Evolutionary conservation across 768 basidiomycete genomes (phyloP), one percentile per base, ranked within the genome.

Genomic region (Pleurotus platypus): DNA sequence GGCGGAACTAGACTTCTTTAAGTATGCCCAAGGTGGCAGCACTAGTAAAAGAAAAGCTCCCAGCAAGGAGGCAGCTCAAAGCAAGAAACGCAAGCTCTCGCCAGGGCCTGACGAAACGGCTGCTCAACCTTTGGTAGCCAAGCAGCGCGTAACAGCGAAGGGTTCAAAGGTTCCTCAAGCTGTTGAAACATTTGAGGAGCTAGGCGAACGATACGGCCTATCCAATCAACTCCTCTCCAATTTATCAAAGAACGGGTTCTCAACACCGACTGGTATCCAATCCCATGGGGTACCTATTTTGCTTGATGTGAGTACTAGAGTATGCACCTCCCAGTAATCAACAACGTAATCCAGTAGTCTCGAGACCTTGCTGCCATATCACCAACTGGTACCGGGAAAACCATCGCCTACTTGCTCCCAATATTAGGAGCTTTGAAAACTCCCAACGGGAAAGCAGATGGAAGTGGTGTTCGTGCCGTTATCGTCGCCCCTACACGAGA

Each of bases 321-420:
- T 13, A 15, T 37, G 7, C 30, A 30, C 43, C 26, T 60, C 16
- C 27, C 38, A 49, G 43, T 43, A 30, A 26, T 61, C 7, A 63
- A 58, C 48, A 55, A 50, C 18, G 24, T 37, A 11, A 46, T 50
- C 4, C 40, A 20, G 26, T 58, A 92, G 92, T 78, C 76, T 59
- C 85, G 91, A 57, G 96, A 99, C 70, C 78, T 97, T 20, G 87
- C 91, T 54, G 96, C 95, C 26, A 90, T 98, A 16, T 97, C 97
- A 0, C 97, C 97, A 0, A 99, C 97, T 4, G 97, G 97, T 49
- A 95, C 92, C 8, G 97, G 97, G 58, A 99, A 99, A 76, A 99
- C 97, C 0, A 78, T 98, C 5, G 84, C 94, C 0, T 99, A 98
- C 70, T 78, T 97, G 12, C 72, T 97, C 13, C 95, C 97, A 0